Conservation (phyloP, 805 yeast genomes). For the Starmera caribaea region DNA sequence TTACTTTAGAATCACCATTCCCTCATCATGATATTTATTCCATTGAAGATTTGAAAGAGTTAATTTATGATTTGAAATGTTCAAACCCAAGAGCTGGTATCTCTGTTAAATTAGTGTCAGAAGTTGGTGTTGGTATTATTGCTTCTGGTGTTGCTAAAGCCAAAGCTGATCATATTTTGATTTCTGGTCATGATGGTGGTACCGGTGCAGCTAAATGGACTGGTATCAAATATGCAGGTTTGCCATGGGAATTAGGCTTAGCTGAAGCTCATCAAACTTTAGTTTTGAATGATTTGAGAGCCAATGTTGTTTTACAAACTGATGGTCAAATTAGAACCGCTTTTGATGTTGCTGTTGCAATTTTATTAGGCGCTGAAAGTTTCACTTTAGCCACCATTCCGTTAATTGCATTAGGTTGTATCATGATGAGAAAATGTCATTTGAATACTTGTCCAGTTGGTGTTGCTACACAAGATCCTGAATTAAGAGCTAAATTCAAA, state of each 20-base stretch:
- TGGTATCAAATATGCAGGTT: conserved; percentile 92
- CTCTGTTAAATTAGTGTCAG: conserved; percentile 92
- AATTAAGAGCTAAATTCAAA: conserved; percentile 77
- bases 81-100: conserved; percentile 95
- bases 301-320: conserved; percentile 92
- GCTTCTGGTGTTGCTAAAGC: conserved; percentile 99
- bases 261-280: conserved; percentile 98
- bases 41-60: conserved; percentile 94
- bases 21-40: conserved; percentile 99
- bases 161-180: conserved; percentile 91
- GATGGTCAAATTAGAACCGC: conserved; percentile 98
- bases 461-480: conserved; percentile 97
- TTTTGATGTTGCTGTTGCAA: conserved; percentile 93
- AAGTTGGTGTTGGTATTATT: conserved; percentile 98
- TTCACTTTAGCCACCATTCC: conserved; percentile 99
- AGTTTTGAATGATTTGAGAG: conserved; percentile 91
- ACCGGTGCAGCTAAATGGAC: conserved; percentile 99
- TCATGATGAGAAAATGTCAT: conserved; percentile 93
- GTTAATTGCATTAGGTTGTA: conserved; percentile 93
- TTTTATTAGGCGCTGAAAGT: conserved; percentile 95
- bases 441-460: conserved; percentile 95
- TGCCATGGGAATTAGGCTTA: conserved; percentile 97
- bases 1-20: conserved; percentile 95
- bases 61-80: conserved; percentile 93
- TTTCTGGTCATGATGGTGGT: conserved; percentile 99